Conservation (phyloP, 441 rosid genomes). For the Erysimum cheiri region DNA sequence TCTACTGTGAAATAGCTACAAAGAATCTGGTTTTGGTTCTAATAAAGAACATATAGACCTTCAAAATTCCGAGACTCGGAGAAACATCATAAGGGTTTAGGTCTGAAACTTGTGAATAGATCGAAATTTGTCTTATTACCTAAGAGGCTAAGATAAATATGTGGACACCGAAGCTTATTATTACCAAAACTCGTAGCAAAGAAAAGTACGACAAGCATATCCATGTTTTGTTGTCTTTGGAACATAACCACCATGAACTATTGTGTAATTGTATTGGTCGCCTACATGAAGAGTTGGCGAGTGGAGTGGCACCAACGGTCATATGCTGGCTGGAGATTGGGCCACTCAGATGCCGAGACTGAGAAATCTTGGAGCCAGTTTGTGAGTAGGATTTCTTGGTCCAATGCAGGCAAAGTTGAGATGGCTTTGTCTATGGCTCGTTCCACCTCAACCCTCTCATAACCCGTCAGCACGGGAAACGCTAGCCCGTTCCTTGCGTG, state of each 20-base stretch:
- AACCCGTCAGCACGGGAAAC: conserved; percentile 58
- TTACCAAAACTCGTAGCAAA: conserved; percentile 12
- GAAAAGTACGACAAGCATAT: conserved; percentile 10
- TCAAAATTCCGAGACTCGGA: neutral
- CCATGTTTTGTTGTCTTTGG: conserved; percentile 11
- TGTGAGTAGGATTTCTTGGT: conserved; percentile 79
- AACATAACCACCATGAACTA: conserved; percentile 12
- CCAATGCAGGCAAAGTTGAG: conserved; percentile 54
- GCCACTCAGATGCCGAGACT: conserved; percentile 73
- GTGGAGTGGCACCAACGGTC: conserved; percentile 79
- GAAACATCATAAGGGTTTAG: conserved; percentile 5
- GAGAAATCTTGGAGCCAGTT: conserved; percentile 79
- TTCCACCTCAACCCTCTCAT: conserved; percentile 69
- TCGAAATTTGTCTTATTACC: conserved; percentile 27
- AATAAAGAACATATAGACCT: conserved; percentile 3
- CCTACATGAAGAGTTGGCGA: conserved; percentile 53
- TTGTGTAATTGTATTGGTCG: neutral
- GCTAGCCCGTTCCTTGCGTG: conserved; percentile 67
- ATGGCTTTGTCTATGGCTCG: conserved; percentile 69
- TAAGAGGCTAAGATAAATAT: conserved; percentile 27
- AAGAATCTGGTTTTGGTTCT: neutral
- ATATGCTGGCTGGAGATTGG: conserved; percentile 64
- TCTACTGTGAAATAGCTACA: neutral
- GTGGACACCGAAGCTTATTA: conserved; percentile 30
- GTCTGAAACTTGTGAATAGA: conserved; percentile 28